A percentile compares a stretch with the other conserved stretches of the same genome.
Evolutionary conservation across 805 yeast species (phyloP).

Genomic region (Pichia deserticola): DNA sequence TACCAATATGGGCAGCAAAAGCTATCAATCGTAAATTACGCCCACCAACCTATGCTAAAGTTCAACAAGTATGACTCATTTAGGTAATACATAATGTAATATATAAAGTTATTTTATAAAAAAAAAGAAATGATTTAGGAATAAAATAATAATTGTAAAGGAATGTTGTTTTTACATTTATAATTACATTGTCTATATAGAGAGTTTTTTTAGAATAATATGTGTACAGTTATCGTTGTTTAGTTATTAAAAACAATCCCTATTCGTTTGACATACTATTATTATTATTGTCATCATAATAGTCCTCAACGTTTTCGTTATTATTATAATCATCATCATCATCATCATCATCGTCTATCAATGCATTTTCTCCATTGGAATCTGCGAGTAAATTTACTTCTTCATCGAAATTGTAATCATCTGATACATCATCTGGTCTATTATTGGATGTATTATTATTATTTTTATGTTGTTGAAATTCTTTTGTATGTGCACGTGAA

Average conservation of each 20-base stretch:
- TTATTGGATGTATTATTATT: not conserved
- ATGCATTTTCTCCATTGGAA: not conserved
- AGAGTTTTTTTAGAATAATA: no score
- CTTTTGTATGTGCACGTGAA: slow-evolving; percentile 75
- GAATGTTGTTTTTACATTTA: no score
- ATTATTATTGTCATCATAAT: no score
- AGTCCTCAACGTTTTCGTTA: not conserved
- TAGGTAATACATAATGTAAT: no score
- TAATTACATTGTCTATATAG: no score
- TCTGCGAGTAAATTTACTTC: not conserved
- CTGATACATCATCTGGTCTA: not conserved
- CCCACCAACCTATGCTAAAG: slow-evolving; percentile 97
- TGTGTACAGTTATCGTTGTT: no score
- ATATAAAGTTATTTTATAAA: no score
- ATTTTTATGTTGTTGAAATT: slow-evolving; percentile 54
- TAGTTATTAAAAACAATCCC: no score
- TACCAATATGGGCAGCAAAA: slow-evolving; percentile 88
- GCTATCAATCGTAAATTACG: slow-evolving; percentile 65
- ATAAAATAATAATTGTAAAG: no score
- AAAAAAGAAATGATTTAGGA: no score
- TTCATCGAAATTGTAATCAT: not conserved
- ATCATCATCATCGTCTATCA: not conserved
- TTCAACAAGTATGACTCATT: slow-evolving; percentile 56
- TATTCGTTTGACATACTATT: no score
- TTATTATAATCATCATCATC: not conserved